Evolutionary conservation across 257 asterid genomes (phyloP).

Genomic region (Ophiorrhiza pumila): DNA sequence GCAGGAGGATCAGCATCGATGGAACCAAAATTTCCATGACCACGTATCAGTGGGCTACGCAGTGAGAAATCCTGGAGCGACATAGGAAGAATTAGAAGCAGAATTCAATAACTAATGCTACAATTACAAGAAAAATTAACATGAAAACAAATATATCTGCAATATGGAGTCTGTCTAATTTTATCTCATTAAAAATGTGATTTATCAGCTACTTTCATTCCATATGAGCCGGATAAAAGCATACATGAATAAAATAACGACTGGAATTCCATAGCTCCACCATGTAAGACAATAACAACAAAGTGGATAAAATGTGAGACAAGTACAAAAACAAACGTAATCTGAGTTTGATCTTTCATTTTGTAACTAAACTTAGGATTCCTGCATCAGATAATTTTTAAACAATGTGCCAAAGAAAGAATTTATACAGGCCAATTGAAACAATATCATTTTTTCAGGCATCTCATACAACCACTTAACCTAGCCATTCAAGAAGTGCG

Average conservation of each 20-base stretch:
- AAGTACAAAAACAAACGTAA: neutral
- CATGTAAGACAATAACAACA: no score
- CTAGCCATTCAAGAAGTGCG: conserved; percentile 3
- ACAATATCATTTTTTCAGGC: neutral
- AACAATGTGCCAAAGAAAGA: neutral
- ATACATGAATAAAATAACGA: neutral
- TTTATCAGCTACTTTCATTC: neutral
- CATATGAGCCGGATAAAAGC: neutral
- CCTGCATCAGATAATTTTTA: neutral
- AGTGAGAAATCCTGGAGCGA: conserved; percentile 79
- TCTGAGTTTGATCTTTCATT: neutral
- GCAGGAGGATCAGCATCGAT: conserved; percentile 99
- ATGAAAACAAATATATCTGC: neutral
- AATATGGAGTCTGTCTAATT: neutral
- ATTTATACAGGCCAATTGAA: neutral
- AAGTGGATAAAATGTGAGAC: neutral
- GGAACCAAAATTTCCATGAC: conserved; percentile 98
- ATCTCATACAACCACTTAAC: neutral
- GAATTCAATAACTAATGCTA: neutral
- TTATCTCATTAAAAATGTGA: neutral
- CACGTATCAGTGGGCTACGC: conserved; percentile 92
- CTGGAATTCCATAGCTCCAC: no score
- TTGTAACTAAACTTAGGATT: neutral
- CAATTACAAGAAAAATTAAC: neutral
- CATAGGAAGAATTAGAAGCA: neutral